Evolutionary conservation across 805 yeast genomes (phyloP), one percentile per base, ranked within the genome.

Genomic region (Starmera quercuum): DNA sequence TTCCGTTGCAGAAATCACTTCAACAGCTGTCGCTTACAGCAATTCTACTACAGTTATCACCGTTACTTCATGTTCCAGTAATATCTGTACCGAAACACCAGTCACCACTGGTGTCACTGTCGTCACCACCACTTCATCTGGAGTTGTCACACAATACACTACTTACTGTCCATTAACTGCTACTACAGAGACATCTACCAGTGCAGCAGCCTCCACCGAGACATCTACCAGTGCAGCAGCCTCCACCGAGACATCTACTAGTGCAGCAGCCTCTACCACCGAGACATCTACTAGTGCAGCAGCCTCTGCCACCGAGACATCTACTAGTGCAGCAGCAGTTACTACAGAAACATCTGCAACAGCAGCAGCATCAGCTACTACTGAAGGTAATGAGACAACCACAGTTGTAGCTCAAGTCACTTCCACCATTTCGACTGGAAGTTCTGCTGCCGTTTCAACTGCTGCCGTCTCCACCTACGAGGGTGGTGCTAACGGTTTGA

Each of bases 81-180:
- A 42, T 32, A 33, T 21, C 11, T 46, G 51, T 37, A 18, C 43
- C 31, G 33, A 33, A 14, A 20, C 36, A 28, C 34, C 44, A 18
- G 42, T 37, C 35, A 42, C 47, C 33, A 45, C 53, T 27, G 51
- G 51, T 44, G 44, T 44, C 28, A 39, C 49, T 34, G 41, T 42
- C 29, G 44, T 46, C 30, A 44, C 50, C 30, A 25, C 35, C 29
- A 47, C 52, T 29, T 28, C 38, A 22, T 35, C 36, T 7, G 49
- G 42, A 37, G 33, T 34, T 32, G 43, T 26, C 20, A 47, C 54
- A 26, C 36, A 34, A 16, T 44, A 42, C 46, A 49, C 52, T 38
- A 49, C 53, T 30, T 47, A 46, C 47, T 49, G 54, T 34, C 54
- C 54, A 42, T 36, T 47, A 21, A 37, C 50, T 18, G 20, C 45